Evolutionary conservation across 352 stramenopile species (phyloP), one percentile per base, ranked within the genome.

Genomic region (Globisporangium canariense): DNA sequence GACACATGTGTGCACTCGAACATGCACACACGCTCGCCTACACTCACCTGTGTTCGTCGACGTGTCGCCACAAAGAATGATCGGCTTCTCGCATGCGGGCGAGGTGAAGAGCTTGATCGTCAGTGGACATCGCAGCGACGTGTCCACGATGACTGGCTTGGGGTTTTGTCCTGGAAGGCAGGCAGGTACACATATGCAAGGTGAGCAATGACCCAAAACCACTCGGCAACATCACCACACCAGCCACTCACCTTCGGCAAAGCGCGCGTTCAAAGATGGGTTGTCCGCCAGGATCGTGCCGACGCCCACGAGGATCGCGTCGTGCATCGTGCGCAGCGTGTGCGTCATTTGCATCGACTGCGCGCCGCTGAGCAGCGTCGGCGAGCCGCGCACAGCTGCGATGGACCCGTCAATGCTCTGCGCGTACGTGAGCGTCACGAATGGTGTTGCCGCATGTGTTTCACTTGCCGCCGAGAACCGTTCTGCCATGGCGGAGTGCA

Each of bases 341-440:
- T 97, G 91, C 16, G 91, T 97, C 88, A 97, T 96, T 60, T 83
- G 81, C 73, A 93, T 87, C 2, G 86, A 94, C 40, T 60, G 68
- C 18, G 71, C 18, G 3, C 90, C 87, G 58, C 85, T 93, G 34
- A 95, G 65, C 28, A 90, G 50, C 49, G 84, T 93, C 34, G 84
- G 83, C 60, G 8, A 53, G 89, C 86, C 86, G 76, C 77, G 75
- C 58, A 84, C 62, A 3, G 75, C 79, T 2, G 88, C 62, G 40
- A 97, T 84, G 4, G 80, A 95, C 1, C 90, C 90, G 56, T 97
- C 90, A 10, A 97, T 86, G 60, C 90, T 97, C 62, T 97, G 90
- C 45, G 90, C 90, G 60, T 96, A 97, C 11, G 88, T 95, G 18
- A 97, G 68, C 43, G 89, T 97, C 46, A 96, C 64, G 32, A 86